Percentiles rank a stretch among this genome's conserved stretches.
phyloP scores from a whole-genome alignment of 2,329 filamentous ascomycete species.

The Fusarium sp. region DNA sequence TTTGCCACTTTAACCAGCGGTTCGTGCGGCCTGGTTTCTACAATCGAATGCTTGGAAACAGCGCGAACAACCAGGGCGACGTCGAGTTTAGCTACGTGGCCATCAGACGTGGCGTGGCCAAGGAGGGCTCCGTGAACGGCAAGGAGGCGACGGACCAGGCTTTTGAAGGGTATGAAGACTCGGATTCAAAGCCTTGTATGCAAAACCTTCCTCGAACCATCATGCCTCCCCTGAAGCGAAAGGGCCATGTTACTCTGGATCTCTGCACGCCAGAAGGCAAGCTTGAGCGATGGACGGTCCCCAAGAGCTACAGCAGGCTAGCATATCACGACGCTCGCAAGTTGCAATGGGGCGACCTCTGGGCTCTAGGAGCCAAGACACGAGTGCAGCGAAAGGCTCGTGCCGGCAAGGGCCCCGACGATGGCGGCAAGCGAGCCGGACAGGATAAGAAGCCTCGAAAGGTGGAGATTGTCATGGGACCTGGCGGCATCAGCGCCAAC shows the following conservation, averaged over 20 bases:
- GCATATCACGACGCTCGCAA: constrained; percentile 95
- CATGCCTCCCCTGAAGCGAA: constrained; percentile 83
- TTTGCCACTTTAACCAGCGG: constrained; percentile 89
- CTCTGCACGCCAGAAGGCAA: constrained; percentile 86
- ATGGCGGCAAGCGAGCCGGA: constrained; percentile 57
- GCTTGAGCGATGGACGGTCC: constrained; percentile 94
- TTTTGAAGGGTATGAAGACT: constrained; percentile 75
- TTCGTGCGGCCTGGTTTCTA: constrained; percentile 86
- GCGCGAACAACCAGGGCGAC: constrained; percentile 84
- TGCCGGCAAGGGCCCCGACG: constrained; percentile 61
- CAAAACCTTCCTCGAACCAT: constrained; percentile 81
- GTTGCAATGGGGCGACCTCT: constrained; percentile 89
- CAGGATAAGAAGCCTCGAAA: constrained; percentile 53
- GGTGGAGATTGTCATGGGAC: constrained; percentile 49
- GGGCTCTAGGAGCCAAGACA: constrained; percentile 94
- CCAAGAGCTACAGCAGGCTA: constrained; percentile 79
- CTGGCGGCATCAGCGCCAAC: constrained; percentile 50
- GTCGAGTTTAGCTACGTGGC: constrained; percentile 90
- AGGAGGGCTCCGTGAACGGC: constrained; percentile 54
- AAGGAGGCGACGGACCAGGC: constrained; percentile 69
- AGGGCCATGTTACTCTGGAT: constrained; percentile 88
- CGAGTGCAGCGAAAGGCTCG: constrained; percentile 69
- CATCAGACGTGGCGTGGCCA: constrained; percentile 75
- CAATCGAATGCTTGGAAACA: constrained; percentile 75
- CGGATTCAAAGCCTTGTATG: constrained; percentile 58